A percentile compares a stretch with the other conserved stretches of the same genome.
Evolutionary conservation across 495 filamentous ascomycete genomes (phyloP).

Genomic region (Achaetomiella virescens): DNA sequence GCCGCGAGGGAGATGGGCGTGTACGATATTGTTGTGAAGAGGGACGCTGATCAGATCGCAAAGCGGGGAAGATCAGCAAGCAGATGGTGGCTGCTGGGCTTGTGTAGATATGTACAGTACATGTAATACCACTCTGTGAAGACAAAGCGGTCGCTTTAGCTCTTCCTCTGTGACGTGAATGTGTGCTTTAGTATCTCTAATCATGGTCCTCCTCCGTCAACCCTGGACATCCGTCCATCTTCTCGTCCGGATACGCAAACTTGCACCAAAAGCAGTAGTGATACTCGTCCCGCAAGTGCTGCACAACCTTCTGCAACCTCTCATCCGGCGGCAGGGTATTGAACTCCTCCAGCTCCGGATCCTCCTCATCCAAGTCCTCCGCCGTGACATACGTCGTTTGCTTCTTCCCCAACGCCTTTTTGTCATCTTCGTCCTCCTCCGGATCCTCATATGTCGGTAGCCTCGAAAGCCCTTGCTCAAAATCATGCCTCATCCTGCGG

Average conservation of each 20-base stretch:
- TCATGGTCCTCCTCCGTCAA: slow-evolving; percentile 89
- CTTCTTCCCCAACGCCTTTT: slow-evolving; percentile 40
- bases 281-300: slow-evolving; percentile 61
- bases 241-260: slow-evolving; percentile 58
- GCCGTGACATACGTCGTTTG: slow-evolving; percentile 41
- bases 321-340: slow-evolving; percentile 60
- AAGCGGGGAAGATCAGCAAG: slow-evolving; percentile 18
- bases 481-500: slow-evolving; percentile 58
- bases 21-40: slow-evolving; percentile 28
- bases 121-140: neutral
- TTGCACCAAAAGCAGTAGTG: slow-evolving; percentile 98
- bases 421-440: slow-evolving; percentile 48
- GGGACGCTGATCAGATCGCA: slow-evolving; percentile 17
- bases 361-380: slow-evolving; percentile 76
- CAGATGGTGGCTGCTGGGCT: neutral
- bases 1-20: slow-evolving; percentile 54
- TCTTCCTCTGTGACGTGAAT: too few species aligned
- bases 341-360: slow-evolving; percentile 80
- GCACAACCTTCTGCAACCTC: slow-evolving; percentile 56
- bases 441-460: slow-evolving; percentile 47
- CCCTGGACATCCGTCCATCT: slow-evolving; percentile 87
- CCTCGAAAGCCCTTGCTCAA: slow-evolving; percentile 48
- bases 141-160: too few species aligned
- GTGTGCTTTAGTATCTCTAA: slow-evolving; percentile 41
- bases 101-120: neutral